A percentile compares a stretch with the other conserved stretches of the same genome.
Evolutionary conservation across 306 rosid genomes (phyloP).

Genomic region (Lathyrus aphaca): DNA sequence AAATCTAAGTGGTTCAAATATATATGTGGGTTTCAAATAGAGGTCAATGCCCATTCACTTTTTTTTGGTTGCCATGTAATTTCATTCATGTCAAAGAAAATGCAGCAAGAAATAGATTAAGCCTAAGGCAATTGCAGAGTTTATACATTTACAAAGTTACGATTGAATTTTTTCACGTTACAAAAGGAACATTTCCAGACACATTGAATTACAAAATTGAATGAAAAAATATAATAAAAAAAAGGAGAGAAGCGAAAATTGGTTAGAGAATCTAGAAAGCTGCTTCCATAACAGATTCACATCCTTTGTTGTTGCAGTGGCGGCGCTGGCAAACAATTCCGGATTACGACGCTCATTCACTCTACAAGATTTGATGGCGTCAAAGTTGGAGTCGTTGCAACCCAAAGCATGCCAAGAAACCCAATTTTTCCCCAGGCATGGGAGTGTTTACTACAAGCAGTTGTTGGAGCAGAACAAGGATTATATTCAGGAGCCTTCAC

Average conservation of each 20-base stretch:
- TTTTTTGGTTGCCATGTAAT: too few species aligned
- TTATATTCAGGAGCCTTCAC: conserved; percentile 90
- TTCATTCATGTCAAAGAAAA: too few species aligned
- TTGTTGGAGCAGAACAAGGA: conserved; percentile 94
- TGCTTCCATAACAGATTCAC: conserved; percentile 8
- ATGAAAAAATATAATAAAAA: too few species aligned
- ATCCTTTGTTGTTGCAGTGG: not conserved
- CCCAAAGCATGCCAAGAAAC: conserved; percentile 88
- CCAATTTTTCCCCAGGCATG: conserved; percentile 60
- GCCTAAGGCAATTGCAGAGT: too few species aligned
- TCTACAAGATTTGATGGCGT: conserved; percentile 58
- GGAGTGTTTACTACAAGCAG: conserved; percentile 70
- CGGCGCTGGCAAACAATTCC: not conserved
- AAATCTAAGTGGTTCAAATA: too few species aligned
- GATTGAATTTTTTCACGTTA: too few species aligned
- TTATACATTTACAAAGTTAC: too few species aligned
- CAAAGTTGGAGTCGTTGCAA: conserved; percentile 73
- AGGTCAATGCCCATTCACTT: too few species aligned
- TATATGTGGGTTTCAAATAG: too few species aligned
- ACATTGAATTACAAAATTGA: too few species aligned
- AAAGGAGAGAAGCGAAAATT: not conserved
- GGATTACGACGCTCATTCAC: conserved; percentile 29
- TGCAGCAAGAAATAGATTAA: too few species aligned
- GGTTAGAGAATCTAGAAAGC: not conserved
- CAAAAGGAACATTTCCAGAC: too few species aligned